Percentiles rank a stretch among this genome's conserved stretches.
phyloP scores from a whole-genome alignment of 768 basidiomycete genomes.

The Royoungia palumana region DNA sequence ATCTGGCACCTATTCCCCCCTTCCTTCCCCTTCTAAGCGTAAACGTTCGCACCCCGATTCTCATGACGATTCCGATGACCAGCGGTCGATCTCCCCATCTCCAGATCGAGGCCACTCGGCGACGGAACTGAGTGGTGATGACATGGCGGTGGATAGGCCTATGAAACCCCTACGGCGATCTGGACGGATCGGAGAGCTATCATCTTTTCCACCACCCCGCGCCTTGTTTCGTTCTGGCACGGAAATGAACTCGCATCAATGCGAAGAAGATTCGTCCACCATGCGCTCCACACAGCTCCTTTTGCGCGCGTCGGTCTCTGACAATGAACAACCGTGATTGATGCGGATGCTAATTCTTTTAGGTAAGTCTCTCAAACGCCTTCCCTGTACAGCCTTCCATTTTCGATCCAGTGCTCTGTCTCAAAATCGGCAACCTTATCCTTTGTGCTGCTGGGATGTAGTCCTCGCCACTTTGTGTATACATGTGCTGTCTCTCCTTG shows the following conservation, averaged over 20 bases:
- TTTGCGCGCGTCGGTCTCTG: slow-evolving; percentile 17
- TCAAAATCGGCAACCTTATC: slow-evolving; percentile 17
- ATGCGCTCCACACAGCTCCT: slow-evolving; percentile 18
- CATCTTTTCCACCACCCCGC: slow-evolving; percentile 23
- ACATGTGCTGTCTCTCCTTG: slow-evolving; percentile 21
- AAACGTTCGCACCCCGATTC: slow-evolving; percentile 24
- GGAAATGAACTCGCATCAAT: slow-evolving; percentile 34
- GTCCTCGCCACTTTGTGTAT: slow-evolving; percentile 25
- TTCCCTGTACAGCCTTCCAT: slow-evolving; percentile 14
- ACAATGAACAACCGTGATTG: slow-evolving; percentile 26
- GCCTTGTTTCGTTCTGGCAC: slow-evolving; percentile 26
- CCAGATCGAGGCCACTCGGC: slow-evolving; percentile 23
- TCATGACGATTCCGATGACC: slow-evolving; percentile 14
- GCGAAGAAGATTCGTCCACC: slow-evolving; percentile 17
- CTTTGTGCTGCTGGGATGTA: slow-evolving; percentile 17
- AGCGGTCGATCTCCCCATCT: slow-evolving; percentile 19
- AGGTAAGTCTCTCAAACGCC: slow-evolving; percentile 23
- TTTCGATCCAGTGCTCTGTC: slow-evolving; percentile 19
- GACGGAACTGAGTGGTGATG: slow-evolving; percentile 26
- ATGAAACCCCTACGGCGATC: slow-evolving; percentile 37
- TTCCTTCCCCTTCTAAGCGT: slow-evolving; percentile 38
- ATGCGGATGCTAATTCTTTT: slow-evolving; percentile 16
- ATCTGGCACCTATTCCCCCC: slow-evolving; percentile 32
- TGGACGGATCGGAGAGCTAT: slow-evolving; percentile 26
- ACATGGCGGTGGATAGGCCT: slow-evolving; percentile 31